Evolutionary conservation across 2,329 filamentous ascomycete species (phyloP).

Genomic region (Fusarium lyarnte): DNA sequence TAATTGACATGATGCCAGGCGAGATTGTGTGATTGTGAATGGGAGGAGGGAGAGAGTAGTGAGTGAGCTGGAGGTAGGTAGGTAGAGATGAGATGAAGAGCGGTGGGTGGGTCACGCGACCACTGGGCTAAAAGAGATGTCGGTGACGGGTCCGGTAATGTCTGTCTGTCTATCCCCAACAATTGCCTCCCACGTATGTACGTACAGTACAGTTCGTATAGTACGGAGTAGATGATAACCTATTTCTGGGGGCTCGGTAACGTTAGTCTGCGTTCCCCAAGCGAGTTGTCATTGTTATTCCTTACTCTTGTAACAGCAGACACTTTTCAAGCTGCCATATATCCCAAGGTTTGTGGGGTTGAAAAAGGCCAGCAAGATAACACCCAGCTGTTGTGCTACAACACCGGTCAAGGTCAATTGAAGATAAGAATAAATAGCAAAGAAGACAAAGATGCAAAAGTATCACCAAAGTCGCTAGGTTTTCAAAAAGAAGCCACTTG

Average conservation of each 20-base stretch:
- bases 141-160: constrained; percentile 36
- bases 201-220: constrained; percentile 15
- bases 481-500: background rate
- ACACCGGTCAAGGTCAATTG: background rate
- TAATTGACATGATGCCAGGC: constrained; percentile 63
- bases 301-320: background rate
- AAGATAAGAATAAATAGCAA: background rate
- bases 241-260: constrained; percentile 9
- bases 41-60: background rate
- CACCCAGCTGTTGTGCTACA: background rate
- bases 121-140: constrained; percentile 30
- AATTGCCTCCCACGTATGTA: constrained; percentile 15
- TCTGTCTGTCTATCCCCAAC: constrained; percentile 22
- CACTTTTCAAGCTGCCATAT: constrained; percentile 27
- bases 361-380: constrained; percentile 5
- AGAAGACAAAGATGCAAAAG: background rate
- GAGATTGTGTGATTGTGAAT: background rate
- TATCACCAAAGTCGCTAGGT: background rate
- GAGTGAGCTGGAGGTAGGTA: background rate
- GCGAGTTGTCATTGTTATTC: background rate
- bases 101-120: constrained; percentile 44
- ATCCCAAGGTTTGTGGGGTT: constrained; percentile 24
- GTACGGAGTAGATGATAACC: constrained; percentile 15
- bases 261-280: background rate
- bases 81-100: constrained; percentile 10